phyloP scores from a whole-genome alignment of 148 eudicot genomes.

The Camellia japonica region DNA sequence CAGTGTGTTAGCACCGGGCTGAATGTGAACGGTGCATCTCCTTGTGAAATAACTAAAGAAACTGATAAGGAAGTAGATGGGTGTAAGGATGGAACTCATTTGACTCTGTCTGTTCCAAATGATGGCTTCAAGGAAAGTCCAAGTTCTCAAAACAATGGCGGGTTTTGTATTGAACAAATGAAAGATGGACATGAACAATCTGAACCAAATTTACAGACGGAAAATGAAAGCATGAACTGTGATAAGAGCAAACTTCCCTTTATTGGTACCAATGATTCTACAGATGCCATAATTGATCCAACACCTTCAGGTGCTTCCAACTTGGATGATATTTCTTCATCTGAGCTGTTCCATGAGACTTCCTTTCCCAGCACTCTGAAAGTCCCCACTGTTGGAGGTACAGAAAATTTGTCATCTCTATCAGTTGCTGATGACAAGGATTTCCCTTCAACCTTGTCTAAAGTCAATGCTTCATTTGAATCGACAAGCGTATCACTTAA shows the following conservation, averaged over 20 bases:
- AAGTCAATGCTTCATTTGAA: constrained; percentile 11
- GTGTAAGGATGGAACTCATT: constrained; percentile 10
- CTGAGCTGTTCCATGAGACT: background rate
- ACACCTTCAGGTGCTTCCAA: constrained; percentile 11
- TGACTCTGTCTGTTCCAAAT: background rate
- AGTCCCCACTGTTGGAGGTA: background rate
- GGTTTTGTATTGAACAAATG: constrained; percentile 10
- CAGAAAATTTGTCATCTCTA: constrained; percentile 9
- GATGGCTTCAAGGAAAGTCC: constrained; percentile 20
- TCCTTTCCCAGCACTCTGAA: constrained; percentile 5
- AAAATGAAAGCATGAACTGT: constrained; percentile 9
- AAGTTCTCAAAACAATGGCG: constrained; percentile 4
- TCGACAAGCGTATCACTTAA: constrained; percentile 23
- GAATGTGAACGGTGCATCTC: constrained; percentile 12
- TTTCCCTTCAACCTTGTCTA: constrained; percentile 1
- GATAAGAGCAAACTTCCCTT: constrained; percentile 14
- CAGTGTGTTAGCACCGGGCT: constrained; percentile 7
- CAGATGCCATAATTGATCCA: constrained; percentile 11
- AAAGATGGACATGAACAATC: constrained; percentile 17
- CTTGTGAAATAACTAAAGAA: background rate
- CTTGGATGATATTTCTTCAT: constrained; percentile 3
- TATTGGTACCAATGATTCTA: constrained; percentile 3
- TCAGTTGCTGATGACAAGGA: constrained; percentile 10
- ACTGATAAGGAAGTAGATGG: constrained; percentile 7
- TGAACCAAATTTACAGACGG: constrained; percentile 8